Evolutionary conservation across 495 filamentous ascomycete species (phyloP).

Genomic region (Penicillium bialowiezense): DNA sequence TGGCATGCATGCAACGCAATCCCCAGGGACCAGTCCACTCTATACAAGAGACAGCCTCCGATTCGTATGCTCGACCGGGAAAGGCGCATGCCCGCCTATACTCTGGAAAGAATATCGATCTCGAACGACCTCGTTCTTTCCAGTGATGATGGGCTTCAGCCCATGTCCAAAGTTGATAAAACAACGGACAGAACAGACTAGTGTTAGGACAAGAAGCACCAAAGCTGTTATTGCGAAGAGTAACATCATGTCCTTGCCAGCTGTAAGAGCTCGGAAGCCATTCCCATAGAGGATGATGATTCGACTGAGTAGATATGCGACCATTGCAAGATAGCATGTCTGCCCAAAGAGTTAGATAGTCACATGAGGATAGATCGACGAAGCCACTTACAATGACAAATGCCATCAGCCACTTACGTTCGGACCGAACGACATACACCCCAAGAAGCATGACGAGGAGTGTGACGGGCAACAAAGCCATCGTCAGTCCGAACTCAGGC

Average conservation of each 20-base stretch:
- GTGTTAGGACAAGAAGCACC: conserved; percentile 2
- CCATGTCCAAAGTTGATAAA: conserved; percentile 15
- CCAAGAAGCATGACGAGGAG: conserved; percentile 16
- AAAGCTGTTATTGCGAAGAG: conserved; percentile 15
- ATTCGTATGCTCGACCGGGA: background rate
- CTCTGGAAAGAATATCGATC: background rate
- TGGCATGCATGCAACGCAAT: no score
- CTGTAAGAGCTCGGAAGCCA: conserved; percentile 4
- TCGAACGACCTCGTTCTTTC: background rate
- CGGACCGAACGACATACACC: conserved; percentile 14
- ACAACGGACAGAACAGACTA: conserved; percentile 14
- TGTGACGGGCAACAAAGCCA: conserved; percentile 15
- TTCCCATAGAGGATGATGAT: conserved; percentile 15
- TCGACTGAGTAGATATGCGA: conserved; percentile 18
- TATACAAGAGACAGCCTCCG: background rate
- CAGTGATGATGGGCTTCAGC: conserved; percentile 1
- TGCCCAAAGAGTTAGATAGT: background rate
- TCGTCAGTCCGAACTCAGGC: conserved; percentile 21
- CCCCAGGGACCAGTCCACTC: no score
- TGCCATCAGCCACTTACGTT: conserved; percentile 10
- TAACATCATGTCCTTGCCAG: conserved; percentile 20
- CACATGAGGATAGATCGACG: no score
- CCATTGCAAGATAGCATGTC: conserved; percentile 13
- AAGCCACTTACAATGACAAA: conserved; percentile 10
- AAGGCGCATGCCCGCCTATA: background rate